Evolutionary conservation across 2,329 filamentous ascomycete genomes (phyloP), one percentile per base, ranked within the genome.

Genomic region (Sporothrix humicola): DNA sequence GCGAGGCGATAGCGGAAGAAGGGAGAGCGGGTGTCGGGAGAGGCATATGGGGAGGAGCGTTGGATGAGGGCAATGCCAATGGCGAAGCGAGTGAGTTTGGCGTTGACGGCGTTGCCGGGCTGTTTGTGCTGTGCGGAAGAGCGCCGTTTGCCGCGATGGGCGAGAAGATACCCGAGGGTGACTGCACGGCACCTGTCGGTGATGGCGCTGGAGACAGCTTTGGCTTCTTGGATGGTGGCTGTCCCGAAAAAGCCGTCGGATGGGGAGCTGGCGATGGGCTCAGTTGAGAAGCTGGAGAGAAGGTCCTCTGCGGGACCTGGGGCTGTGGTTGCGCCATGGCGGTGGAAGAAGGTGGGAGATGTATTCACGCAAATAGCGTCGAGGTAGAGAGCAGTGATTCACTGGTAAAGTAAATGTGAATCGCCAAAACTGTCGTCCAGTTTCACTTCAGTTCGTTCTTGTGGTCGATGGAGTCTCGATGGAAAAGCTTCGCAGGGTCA

Each of bases 311-410:
- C 2, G 74, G 74, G 76, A 83, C 82, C 76, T 86, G 84, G n/a
- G 84, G 82, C 76, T 89, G 88, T 70, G 88, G 87, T 79, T 91
- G 89, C 78, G 89, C 88, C 89, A 91, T 89, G 76, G 56, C 46
- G 69, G 65, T 20, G 2, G 46, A 12, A 7, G 23, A 12, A 50
- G 23, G 26, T 7, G 17, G 23, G 13, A n/a, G 13, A 5, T 37
- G 3, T 37, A 37, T 12, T 52, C 61, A 23, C 42, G 61, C 10
- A 8, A 13, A 65, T 2, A 42, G 9, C 15, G 42, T 6, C 5
- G 13, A 31, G n/a, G 1, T 3, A 48, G 15, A 3, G 2, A 9
- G 13, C n/a, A 8, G 65, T 66, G 63, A 50, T 13, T 37, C 31
- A 37, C 31, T 37, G 31, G 31, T 37, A 15, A 17, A 42, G 63